Evolutionary conservation across 495 filamentous ascomycete species (phyloP).

Genomic region (Cudoniella acicularis): DNA sequence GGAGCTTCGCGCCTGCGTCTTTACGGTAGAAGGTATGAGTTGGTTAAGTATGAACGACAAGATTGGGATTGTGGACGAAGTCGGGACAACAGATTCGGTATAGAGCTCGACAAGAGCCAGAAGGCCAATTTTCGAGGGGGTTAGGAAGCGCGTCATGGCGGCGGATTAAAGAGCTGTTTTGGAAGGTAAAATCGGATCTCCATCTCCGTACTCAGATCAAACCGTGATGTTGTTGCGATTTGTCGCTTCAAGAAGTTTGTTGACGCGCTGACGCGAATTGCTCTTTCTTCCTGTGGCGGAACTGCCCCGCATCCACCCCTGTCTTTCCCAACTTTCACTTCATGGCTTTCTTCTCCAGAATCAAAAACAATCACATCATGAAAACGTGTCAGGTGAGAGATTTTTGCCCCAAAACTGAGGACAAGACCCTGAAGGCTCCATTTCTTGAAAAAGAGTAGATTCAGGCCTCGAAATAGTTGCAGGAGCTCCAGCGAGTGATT

Average conservation of each 20-base stretch:
- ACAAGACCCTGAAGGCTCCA: too few species aligned
- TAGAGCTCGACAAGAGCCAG: constrained; percentile 80
- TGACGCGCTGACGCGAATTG: background rate
- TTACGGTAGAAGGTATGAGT: constrained; percentile 48
- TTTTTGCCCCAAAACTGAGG: too few species aligned
- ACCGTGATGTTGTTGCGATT: background rate
- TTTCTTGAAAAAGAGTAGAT: too few species aligned
- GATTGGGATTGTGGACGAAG: constrained; percentile 70
- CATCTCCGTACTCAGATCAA: background rate
- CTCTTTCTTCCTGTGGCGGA: background rate
- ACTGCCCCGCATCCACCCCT: background rate
- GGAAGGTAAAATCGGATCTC: background rate
- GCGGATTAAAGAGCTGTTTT: background rate
- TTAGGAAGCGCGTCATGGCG: constrained; percentile 74
- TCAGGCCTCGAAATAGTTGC: too few species aligned
- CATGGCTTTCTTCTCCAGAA: too few species aligned
- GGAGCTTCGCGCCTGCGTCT: constrained; percentile 16
- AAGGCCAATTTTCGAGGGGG: constrained; percentile 79
- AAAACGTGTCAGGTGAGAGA: too few species aligned
- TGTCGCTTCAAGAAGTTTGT: background rate
- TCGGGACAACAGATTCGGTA: constrained; percentile 68
- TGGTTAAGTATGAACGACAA: constrained; percentile 81
- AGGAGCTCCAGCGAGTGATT: too few species aligned
- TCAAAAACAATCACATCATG: too few species aligned
- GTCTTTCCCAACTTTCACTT: background rate